phyloP scores from a whole-genome alignment of 2,329 filamentous ascomycete genomes.

The Lasiodiplodia hormozganensis region DNA sequence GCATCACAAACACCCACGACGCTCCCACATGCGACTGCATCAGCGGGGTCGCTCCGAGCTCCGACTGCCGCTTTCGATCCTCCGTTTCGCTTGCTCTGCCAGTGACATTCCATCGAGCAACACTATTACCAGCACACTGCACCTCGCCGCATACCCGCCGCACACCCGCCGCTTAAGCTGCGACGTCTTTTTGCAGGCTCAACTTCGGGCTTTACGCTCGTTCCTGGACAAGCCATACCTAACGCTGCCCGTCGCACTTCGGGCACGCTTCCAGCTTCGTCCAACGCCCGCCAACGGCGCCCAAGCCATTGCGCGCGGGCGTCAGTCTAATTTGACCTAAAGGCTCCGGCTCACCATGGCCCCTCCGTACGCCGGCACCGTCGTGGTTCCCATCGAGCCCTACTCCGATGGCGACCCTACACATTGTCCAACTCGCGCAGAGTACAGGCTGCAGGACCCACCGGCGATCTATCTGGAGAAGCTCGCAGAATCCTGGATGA shows the following conservation, averaged over 20 bases:
- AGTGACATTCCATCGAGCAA: not conserved
- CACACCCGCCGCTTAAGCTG: not conserved
- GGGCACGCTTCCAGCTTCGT: not conserved
- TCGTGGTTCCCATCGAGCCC: slow-evolving; percentile 1
- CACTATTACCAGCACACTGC: not conserved
- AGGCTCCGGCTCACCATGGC: slow-evolving; percentile 8
- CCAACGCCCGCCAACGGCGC: not conserved
- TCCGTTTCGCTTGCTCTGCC: not conserved
- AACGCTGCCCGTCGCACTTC: not conserved
- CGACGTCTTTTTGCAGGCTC: not conserved
- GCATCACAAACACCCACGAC: not conserved
- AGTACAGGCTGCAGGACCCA: slow-evolving; percentile 47
- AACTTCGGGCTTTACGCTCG: slow-evolving; percentile 5
- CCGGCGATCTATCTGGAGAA: slow-evolving; percentile 53
- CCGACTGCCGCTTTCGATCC: not conserved
- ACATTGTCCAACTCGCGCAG: slow-evolving; percentile 46
- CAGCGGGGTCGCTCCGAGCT: slow-evolving; percentile 1
- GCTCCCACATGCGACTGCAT: not conserved
- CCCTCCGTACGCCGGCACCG: not conserved
- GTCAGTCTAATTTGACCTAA: not conserved
- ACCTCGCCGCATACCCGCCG: not conserved
- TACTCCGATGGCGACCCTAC: slow-evolving; percentile 46
- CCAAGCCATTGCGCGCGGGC: slow-evolving; percentile 3
- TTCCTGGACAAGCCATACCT: not conserved
- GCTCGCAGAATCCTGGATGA: slow-evolving; percentile 57